Conservation (phyloP, 2,329 filamentous ascomycete species). For the Fusarium nelsonii region DNA sequence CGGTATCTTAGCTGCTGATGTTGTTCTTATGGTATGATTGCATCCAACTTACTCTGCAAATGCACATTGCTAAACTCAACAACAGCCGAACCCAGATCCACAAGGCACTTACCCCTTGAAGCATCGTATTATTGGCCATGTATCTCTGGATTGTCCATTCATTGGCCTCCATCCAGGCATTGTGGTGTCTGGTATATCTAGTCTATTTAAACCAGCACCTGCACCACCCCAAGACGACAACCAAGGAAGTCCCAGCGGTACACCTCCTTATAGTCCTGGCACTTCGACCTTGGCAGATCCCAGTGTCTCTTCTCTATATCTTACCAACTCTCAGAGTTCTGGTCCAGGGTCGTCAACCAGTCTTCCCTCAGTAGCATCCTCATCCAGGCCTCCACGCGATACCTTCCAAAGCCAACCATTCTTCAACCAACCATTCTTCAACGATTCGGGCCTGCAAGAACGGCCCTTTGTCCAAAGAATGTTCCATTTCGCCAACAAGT, state of each 20-base stretch:
- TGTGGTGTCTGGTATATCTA: slow-evolving; percentile 82
- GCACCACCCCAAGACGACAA: slow-evolving; percentile 35
- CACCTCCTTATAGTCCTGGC: slow-evolving; percentile 13
- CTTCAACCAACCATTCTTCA: slow-evolving; percentile 78
- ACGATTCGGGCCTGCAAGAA: slow-evolving; percentile 77
- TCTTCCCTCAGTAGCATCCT: slow-evolving; percentile 38
- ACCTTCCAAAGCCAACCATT: slow-evolving; percentile 82
- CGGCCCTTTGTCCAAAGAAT: slow-evolving; percentile 76
- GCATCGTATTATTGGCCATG: slow-evolving; percentile 82
- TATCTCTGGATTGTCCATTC: slow-evolving; percentile 89
- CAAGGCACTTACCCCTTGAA: slow-evolving; percentile 63
- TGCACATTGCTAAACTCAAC: slow-evolving; percentile 5
- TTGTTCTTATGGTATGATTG: slow-evolving; percentile 71
- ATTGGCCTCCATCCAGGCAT: slow-evolving; percentile 91
- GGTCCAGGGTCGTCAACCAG: slow-evolving; percentile 33
- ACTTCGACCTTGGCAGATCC: slow-evolving; percentile 21
- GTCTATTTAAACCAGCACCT: slow-evolving; percentile 72
- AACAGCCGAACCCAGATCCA: slow-evolving; percentile 51
- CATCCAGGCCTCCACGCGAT: slow-evolving; percentile 49
- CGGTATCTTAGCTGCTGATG: slow-evolving; percentile 83
- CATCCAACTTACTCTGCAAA: background rate
- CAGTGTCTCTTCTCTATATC: slow-evolving; percentile 35
- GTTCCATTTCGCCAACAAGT: slow-evolving; percentile 84
- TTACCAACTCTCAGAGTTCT: slow-evolving; percentile 38
- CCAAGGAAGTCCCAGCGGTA: slow-evolving; percentile 9